phyloP scores from a whole-genome alignment of 202 grass and related monocot genomes.

The Zizania palustris region DNA sequence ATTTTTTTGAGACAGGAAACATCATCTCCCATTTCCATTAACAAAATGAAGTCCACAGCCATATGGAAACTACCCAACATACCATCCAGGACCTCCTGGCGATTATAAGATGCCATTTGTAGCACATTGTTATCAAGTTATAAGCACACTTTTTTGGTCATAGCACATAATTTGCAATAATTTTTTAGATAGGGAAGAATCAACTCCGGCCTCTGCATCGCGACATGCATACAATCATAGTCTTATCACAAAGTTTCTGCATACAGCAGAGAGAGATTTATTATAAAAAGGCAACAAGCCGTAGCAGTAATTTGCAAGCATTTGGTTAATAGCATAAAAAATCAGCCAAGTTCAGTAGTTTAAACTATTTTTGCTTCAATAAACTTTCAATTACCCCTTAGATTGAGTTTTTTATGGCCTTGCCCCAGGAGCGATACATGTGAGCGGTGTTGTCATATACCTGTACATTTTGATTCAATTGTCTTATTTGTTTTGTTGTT shows the following conservation, averaged over 20 bases:
- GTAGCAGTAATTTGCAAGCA: neutral
- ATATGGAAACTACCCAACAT: no score
- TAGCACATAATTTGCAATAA: neutral
- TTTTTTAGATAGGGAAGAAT: no score
- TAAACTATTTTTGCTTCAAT: neutral
- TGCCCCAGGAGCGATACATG: neutral
- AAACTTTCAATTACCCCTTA: neutral
- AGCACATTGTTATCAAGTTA: neutral
- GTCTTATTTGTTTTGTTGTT: slow-evolving; percentile 1
- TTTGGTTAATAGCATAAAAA: neutral
- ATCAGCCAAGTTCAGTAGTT: slow-evolving; percentile 2
- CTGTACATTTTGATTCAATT: neutral
- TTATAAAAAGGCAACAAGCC: neutral
- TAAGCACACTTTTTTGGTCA: slow-evolving; percentile 1
- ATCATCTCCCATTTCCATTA: no score
- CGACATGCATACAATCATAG: no score
- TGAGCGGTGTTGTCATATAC: slow-evolving; percentile 4
- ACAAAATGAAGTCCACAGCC: no score
- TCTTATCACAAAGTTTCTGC: neutral
- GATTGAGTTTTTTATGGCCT: neutral
- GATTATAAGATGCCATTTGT: no score
- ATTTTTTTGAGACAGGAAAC: no score
- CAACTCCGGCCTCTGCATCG: no score
- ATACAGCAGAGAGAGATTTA: neutral
- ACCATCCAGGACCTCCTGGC: no score